Percentiles rank a stretch among this genome's conserved stretches.
Evolutionary conservation across 371 early-diverging fungal species (phyloP).

Genomic region (Rhizopus microsporus): DNA sequence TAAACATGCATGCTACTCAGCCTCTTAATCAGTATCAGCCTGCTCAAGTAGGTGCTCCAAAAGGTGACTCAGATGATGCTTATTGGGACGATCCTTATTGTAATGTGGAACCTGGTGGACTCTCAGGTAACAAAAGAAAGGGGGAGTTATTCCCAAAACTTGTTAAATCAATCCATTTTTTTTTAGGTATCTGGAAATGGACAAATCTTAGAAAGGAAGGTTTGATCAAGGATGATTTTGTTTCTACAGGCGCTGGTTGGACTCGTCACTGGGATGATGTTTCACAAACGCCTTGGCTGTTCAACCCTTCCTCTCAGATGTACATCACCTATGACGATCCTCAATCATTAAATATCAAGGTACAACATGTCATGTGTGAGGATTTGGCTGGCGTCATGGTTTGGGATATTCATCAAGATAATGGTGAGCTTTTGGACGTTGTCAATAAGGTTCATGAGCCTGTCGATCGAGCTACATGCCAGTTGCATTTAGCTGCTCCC

Average conservation of each 20-base stretch:
- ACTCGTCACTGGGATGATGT: slow-evolving; percentile 62
- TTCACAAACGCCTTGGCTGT: slow-evolving; percentile 74
- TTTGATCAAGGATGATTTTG: slow-evolving; percentile 39
- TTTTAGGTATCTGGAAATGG: slow-evolving; percentile 64
- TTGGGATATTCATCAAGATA: slow-evolving; percentile 61
- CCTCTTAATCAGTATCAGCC: slow-evolving; percentile 37
- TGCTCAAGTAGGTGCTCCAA: slow-evolving; percentile 42
- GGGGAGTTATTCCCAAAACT: background rate
- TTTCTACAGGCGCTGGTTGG: slow-evolving; percentile 52
- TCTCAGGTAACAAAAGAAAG: slow-evolving; percentile 31
- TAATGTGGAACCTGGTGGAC: slow-evolving; percentile 32
- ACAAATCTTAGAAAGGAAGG: slow-evolving; percentile 58
- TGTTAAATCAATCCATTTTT: background rate
- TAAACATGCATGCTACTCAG: slow-evolving; percentile 43
- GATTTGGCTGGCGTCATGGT: slow-evolving; percentile 66
- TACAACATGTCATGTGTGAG: slow-evolving; percentile 52
- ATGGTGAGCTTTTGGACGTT: slow-evolving; percentile 53
- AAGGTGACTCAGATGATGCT: slow-evolving; percentile 55
- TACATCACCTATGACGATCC: slow-evolving; percentile 73
- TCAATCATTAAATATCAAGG: slow-evolving; percentile 56
- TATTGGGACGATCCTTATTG: slow-evolving; percentile 50
- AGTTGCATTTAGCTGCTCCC: background rate
- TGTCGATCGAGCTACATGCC: slow-evolving; percentile 2
- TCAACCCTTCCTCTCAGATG: slow-evolving; percentile 51
- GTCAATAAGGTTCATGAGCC: slow-evolving; percentile 37